These are phyloP conservation scores for Phytophthora pinifolia DNA, from an alignment of 352 stramenopile genomes.

Conservation along the genomic window DNA sequence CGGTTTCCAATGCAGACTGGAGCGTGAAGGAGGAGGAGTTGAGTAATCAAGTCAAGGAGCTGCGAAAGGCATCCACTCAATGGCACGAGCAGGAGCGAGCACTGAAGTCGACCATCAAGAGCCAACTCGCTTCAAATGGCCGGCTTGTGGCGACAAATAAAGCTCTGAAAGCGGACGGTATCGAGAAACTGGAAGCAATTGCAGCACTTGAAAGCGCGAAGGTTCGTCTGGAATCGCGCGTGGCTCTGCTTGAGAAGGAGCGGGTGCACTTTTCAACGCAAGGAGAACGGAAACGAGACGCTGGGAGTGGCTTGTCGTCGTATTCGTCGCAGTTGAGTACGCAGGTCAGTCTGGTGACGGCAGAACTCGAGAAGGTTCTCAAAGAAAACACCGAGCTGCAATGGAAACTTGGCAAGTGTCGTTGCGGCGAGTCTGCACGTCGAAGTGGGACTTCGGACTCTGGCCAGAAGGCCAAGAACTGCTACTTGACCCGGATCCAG, in stretches of 20 bases:
- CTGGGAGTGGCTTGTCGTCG: slow-evolving; percentile 27
- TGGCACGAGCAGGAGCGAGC: slow-evolving; percentile 35
- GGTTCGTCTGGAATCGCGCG: slow-evolving; percentile 46
- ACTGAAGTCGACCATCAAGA: slow-evolving; percentile 38
- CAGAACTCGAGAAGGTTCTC: slow-evolving; percentile 49
- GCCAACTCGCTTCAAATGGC: slow-evolving; percentile 45
- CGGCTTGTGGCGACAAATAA: slow-evolving; percentile 42
- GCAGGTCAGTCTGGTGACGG: slow-evolving; percentile 40
- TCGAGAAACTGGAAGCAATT: slow-evolving; percentile 22
- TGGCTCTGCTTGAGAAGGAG: slow-evolving; percentile 52
- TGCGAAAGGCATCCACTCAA: slow-evolving; percentile 17
- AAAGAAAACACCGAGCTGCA: slow-evolving; percentile 45
- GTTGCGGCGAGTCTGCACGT: slow-evolving; percentile 10
- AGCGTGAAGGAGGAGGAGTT: slow-evolving; percentile 24
- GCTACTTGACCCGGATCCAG: slow-evolving; percentile 49
- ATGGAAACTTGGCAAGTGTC: slow-evolving; percentile 18
- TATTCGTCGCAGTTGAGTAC: slow-evolving; percentile 42
- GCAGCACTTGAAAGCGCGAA: slow-evolving; percentile 33
- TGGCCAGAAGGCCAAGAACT: slow-evolving; percentile 30
- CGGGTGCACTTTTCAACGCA: slow-evolving; percentile 37
- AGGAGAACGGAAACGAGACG: slow-evolving; percentile 36
- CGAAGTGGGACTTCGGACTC: slow-evolving; percentile 5
- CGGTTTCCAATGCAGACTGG: slow-evolving; percentile 38
- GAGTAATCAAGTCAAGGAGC: slow-evolving; percentile 14
- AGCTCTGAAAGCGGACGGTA: slow-evolving; percentile 37